Percentiles rank a stretch among this genome's conserved stretches.
Evolutionary conservation across 805 yeast species (phyloP).

Genomic region (Wickerhamomyces canadensis): DNA sequence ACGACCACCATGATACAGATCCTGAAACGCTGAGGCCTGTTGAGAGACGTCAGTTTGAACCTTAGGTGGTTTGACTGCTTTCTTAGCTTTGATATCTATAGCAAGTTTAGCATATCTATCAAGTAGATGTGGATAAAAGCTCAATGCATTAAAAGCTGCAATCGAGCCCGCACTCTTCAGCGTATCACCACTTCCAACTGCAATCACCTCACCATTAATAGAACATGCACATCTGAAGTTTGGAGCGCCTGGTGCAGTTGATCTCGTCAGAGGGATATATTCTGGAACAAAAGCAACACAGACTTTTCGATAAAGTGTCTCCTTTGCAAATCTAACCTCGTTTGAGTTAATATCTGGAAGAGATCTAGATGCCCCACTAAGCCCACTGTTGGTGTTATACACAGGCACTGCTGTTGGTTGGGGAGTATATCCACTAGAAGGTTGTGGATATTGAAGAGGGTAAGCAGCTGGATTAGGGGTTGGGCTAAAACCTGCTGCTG

Average conservation of each 20-base stretch:
- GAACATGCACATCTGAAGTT: constrained; percentile 77
- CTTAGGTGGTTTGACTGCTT: not conserved
- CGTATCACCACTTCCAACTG: not conserved
- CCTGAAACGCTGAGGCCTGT: not conserved
- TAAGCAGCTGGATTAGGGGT: no score
- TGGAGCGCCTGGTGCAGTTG: not conserved
- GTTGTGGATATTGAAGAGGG: no score
- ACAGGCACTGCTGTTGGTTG: no score
- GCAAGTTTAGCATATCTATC: not conserved
- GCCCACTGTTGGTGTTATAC: no score
- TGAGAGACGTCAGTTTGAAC: no score
- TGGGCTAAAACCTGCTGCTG: no score
- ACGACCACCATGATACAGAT: no score
- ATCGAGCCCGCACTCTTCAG: not conserved
- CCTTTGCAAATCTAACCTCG: not conserved
- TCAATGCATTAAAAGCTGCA: not conserved
- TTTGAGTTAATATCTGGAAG: no score
- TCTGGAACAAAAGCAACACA: not conserved
- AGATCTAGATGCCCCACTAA: no score
- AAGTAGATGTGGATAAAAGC: not conserved
- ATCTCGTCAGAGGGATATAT: not conserved
- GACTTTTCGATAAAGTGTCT: not conserved
- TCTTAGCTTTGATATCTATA: not conserved
- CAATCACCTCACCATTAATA: constrained; percentile 1
- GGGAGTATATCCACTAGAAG: no score